phyloP scores from a whole-genome alignment of 1,284 basidiomycete genomes.

The Exobasidium rhododendri region DNA sequence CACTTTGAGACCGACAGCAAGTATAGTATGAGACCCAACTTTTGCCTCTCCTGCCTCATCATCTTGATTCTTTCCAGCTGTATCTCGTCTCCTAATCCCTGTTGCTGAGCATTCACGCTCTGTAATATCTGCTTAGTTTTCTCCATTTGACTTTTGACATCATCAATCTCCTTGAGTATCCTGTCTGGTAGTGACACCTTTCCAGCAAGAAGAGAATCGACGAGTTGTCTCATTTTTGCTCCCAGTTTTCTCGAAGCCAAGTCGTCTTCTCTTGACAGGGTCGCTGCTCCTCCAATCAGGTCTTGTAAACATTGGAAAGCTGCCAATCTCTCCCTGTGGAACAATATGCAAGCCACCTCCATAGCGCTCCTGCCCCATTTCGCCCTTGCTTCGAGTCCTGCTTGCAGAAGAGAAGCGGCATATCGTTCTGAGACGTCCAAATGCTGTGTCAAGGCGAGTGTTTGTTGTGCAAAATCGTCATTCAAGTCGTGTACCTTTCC shows the following conservation, averaged over 20 bases:
- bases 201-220: constrained; percentile 34
- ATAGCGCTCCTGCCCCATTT: constrained; percentile 44
- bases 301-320: constrained; percentile 46
- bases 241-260: constrained; percentile 34
- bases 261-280: constrained; percentile 40
- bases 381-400: constrained; percentile 37
- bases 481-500: constrained; percentile 42
- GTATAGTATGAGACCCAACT: constrained; percentile 46
- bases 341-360: constrained; percentile 49
- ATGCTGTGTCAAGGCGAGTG: constrained; percentile 41
- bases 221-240: constrained; percentile 40
- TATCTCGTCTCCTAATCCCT: constrained; percentile 44
- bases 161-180: constrained; percentile 37
- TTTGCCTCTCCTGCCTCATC: constrained; percentile 43
- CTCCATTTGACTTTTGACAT: constrained; percentile 15
- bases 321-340: constrained; percentile 47
- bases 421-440: constrained; percentile 47
- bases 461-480: constrained; percentile 48
- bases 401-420: constrained; percentile 51
- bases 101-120: neutral
- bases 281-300: constrained; percentile 42
- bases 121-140: constrained; percentile 7
- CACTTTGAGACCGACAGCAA: constrained; percentile 43
- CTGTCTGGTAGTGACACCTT: constrained; percentile 26
- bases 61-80: constrained; percentile 45